A percentile compares a stretch with the other conserved stretches of the same genome.
Conservation (phyloP, 2,329 filamentous ascomycete species). For the Apiospora malaysiana region DNA sequence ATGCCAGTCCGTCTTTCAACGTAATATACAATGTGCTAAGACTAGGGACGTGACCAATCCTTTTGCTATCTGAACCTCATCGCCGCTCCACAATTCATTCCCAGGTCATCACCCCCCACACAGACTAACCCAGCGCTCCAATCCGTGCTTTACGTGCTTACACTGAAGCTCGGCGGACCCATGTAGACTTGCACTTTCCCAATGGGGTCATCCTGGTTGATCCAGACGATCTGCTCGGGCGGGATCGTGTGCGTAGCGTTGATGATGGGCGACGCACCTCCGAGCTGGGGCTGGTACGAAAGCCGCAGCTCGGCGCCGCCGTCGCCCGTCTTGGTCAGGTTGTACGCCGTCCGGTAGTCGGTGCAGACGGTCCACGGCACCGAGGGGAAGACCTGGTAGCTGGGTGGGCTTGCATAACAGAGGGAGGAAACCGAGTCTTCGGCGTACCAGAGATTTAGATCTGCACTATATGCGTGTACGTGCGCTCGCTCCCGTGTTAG, state of each 20-base stretch:
- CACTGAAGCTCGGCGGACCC: conserved; percentile 29
- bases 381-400: conserved; percentile 29
- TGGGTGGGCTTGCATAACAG: conserved; percentile 26
- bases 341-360: conserved; percentile 29
- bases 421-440: conserved; percentile 20
- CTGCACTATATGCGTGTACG: conserved; percentile 21
- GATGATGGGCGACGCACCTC: not conserved
- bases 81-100: not conserved
- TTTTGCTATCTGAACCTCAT: not conserved
- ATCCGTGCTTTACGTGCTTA: conserved; percentile 20
- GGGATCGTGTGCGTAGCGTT: conserved; percentile 28
- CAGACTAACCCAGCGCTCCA: not conserved
- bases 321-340: conserved; percentile 26
- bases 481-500: too few relatives aligned
- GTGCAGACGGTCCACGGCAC: conserved; percentile 28
- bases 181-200: conserved; percentile 30
- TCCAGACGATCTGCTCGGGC: conserved; percentile 28
- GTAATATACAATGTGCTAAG: too few relatives aligned
- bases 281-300: conserved; percentile 25
- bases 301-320: conserved; percentile 30
- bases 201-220: conserved; percentile 29
- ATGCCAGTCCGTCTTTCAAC: too few relatives aligned
- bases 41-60: not conserved
- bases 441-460: conserved; percentile 25
- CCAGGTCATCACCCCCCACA: not conserved